Percentiles rank a stretch among this genome's conserved stretches.
These are phyloP conservation scores for Vanderwaltozyma tropicalis DNA, from an alignment of 805 yeast species.

Conservation along the genomic window DNA sequence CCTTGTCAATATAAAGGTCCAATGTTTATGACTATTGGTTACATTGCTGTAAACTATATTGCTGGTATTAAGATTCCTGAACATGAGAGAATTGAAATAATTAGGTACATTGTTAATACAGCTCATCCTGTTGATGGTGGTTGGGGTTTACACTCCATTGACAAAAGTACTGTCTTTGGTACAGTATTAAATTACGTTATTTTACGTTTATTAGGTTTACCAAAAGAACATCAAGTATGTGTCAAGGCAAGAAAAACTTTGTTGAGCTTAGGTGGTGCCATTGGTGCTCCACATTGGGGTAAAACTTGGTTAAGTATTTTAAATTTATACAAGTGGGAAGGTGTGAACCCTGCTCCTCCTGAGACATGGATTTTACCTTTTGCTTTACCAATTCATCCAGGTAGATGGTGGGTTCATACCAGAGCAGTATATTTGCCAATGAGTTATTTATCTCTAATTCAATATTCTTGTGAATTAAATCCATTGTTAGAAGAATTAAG, in stretches of 20 bases:
- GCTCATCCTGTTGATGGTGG: conserved; percentile 99
- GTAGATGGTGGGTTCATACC: conserved; percentile 98
- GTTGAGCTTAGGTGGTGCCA: conserved; percentile 74
- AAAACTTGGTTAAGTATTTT: conserved; percentile 79
- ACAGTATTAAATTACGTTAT: conserved; percentile 77
- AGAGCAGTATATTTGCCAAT: conserved; percentile 82
- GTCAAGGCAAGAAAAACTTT: conserved; percentile 64
- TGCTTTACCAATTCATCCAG: conserved; percentile 76
- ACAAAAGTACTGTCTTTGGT: conserved; percentile 92
- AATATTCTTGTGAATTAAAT: conserved; percentile 46
- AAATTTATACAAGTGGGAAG: conserved; percentile 85
- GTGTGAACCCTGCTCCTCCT: conserved; percentile 97
- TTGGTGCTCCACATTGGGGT: conserved; percentile 94
- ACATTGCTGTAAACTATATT: conserved; percentile 63
- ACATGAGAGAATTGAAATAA: conserved; percentile 55
- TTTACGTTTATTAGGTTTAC: conserved; percentile 72
- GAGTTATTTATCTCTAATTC: conserved; percentile 62
- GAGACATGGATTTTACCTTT: conserved; percentile 88
- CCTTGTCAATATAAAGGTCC: conserved; percentile 96
- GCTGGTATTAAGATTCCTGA: conserved; percentile 60
- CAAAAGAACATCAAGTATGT: conserved; percentile 66
- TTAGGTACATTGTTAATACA: conserved; percentile 78
- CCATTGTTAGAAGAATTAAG: conserved; percentile 60
- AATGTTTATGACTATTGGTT: conserved; percentile 92
- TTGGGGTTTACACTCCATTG: conserved; percentile 93